Conservation (phyloP, 345 rosid genomes). For the Barbarea vulgaris region DNA sequence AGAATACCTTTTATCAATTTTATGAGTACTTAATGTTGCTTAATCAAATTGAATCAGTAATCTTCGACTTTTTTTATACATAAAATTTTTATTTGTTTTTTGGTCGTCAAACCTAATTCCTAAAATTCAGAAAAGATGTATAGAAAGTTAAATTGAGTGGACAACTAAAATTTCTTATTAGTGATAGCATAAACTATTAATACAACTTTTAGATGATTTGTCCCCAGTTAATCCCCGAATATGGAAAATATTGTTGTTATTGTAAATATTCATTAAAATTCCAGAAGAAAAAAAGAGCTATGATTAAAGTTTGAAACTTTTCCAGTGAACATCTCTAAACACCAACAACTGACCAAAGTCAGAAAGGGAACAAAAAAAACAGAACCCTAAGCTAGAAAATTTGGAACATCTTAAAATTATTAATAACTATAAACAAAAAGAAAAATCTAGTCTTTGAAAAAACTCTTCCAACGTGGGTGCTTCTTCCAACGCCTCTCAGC, state of each 20-base stretch:
- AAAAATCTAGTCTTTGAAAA: conserved; percentile 6
- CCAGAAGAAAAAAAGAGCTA: no score
- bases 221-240: not conserved
- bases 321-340: not conserved
- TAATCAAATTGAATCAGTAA: no score
- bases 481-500: conserved; percentile 56
- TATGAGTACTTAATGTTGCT: not conserved
- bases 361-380: not conserved
- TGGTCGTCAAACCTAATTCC: no score
- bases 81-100: no score
- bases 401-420: not conserved
- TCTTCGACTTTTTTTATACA: no score
- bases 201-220: not conserved
- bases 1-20: not conserved
- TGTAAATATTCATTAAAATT: not conserved
- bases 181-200: not conserved
- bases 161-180: not conserved
- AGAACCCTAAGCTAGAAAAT: not conserved
- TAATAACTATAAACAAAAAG: not conserved
- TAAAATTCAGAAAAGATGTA: no score
- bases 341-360: not conserved
- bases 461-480: conserved; percentile 56
- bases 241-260: not conserved
- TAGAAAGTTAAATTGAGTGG: no score
- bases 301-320: no score